Evolutionary conservation across 2,329 filamentous ascomycete genomes (phyloP).

Genomic region (Dothideomycetes sp.): DNA sequence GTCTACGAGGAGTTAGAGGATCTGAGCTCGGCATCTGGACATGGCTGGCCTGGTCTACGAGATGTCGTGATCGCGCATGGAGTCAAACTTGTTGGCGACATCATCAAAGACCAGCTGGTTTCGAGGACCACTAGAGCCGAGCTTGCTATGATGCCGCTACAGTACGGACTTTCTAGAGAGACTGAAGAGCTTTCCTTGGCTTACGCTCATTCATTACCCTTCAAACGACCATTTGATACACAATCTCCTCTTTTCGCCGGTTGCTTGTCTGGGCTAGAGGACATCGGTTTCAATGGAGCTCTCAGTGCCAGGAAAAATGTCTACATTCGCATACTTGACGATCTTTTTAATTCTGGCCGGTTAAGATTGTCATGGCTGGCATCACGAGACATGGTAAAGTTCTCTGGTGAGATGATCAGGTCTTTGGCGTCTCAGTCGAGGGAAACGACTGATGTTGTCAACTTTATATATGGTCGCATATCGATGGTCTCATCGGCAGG

Average conservation of each 20-base stretch:
- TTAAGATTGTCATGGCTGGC: constrained; percentile 32
- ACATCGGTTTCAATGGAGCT: not conserved
- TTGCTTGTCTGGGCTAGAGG: not conserved
- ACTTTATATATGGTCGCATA: constrained; percentile 2
- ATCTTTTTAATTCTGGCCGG: constrained; percentile 27
- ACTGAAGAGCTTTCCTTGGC: constrained; percentile 1
- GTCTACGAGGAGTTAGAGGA: constrained; percentile 33
- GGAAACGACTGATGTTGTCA: not conserved
- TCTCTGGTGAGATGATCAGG: constrained; percentile 29
- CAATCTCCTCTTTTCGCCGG: constrained; percentile 7
- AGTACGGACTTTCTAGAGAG: not conserved
- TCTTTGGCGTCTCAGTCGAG: constrained; percentile 16
- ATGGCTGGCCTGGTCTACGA: constrained; percentile 32
- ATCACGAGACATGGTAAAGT: constrained; percentile 26
- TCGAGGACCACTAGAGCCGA: not conserved
- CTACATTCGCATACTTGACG: constrained; percentile 14
- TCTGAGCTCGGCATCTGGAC: constrained; percentile 26
- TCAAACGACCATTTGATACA: constrained; percentile 6
- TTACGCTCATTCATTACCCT: constrained; percentile 2
- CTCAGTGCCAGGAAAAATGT: not conserved
- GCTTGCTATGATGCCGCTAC: constrained; percentile 7
- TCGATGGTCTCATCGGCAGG: not conserved
- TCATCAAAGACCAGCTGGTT: constrained; percentile 28
- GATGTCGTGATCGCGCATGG: constrained; percentile 35
- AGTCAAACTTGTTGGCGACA: constrained; percentile 28